These are phyloP conservation scores for Papiliotrema terrestris DNA, from an alignment of 1,284 basidiomycete genomes.

Conservation along the genomic window DNA sequence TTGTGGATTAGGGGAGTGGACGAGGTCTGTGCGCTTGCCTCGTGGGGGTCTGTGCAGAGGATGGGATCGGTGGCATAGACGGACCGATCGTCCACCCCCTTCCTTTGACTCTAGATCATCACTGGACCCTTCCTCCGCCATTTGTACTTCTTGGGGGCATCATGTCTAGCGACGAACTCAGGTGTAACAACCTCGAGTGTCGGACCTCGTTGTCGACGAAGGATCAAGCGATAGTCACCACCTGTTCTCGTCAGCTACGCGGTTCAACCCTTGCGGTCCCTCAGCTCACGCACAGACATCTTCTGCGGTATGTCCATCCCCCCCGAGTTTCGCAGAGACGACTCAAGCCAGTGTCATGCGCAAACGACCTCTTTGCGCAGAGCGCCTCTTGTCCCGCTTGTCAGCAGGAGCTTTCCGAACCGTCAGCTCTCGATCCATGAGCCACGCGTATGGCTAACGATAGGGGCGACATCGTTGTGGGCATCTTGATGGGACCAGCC, in stretches of 20 bases:
- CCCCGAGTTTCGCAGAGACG: neutral
- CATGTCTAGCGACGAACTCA: slow-evolving; percentile 7
- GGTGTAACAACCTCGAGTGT: slow-evolving; percentile 31
- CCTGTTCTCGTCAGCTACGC: slow-evolving; percentile 24
- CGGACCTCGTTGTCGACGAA: slow-evolving; percentile 17
- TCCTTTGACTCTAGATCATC: no score
- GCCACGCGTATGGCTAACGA: slow-evolving; percentile 1
- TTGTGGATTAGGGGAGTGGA: no score
- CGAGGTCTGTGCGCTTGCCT: no score
- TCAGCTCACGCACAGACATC: slow-evolving; percentile 18
- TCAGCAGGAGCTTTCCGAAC: slow-evolving; percentile 19
- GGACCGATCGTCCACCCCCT: no score
- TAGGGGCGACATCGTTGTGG: slow-evolving; percentile 29
- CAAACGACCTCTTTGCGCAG: slow-evolving; percentile 20
- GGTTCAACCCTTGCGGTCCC: neutral
- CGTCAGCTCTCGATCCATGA: slow-evolving; percentile 9
- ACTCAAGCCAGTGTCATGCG: slow-evolving; percentile 18
- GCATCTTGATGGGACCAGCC: no score
- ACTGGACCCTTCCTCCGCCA: no score
- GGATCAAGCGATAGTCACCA: slow-evolving; percentile 29
- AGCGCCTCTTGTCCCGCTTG: slow-evolving; percentile 26
- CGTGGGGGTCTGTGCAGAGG: no score
- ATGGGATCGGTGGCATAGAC: no score
- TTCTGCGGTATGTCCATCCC: slow-evolving; percentile 24
- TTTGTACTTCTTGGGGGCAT: neutral